Base-by-base conservation (phyloP, 2,329 filamentous ascomycete species). In the Setomelanomma holmii region DNA sequence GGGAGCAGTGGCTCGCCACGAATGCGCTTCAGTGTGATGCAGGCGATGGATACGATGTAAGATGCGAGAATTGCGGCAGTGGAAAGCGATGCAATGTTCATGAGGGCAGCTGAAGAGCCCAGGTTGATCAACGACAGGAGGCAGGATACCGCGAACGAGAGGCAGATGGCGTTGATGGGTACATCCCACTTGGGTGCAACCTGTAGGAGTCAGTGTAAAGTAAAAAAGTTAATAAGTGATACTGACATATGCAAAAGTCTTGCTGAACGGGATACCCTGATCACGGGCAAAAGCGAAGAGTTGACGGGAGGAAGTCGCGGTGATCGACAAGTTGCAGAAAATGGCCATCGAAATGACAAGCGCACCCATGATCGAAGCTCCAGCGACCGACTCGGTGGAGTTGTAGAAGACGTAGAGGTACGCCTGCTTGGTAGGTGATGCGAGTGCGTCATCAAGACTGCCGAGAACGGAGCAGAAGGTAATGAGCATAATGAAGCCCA, bases 11-110 rank as follows among this genome's bases (percentile, higher is more conserved):
- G 63, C 42, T 81, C 71, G 3, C 72, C 67, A 11, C 73, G 74
- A 33, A 80, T 60, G 3, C 79, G 74, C 49, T 79, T 79, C 7
- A 78, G 58, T 2, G 77, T 55, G 3, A 82, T 63, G 54, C 79
- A 81, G 5, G 67, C 69, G 39, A 82, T 81, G 0, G 79, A 78
- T 8, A 82, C 57, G 35, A 65, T 40, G 35, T 68, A 68, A 3
- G 65, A 61, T 0, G 61, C 45, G 11, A 66, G 21, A 24, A 67
- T 60, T 1, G 57, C 60, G 40, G 53, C 53, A 0, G 53, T 49
- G 4, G 48, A 46, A 4, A 67, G 60, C 0, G 63, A 59, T 0
- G 55, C 41, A 12, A 67, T 54, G 34, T 59, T 55, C 49, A 52
- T 55, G 35, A 70, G 59, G 1, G 68, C 66, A 20, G 61, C 58